Evolutionary conservation across 1,284 basidiomycete species (phyloP), one percentile per base, ranked within the genome.

Genomic region (Waitea zeae): DNA sequence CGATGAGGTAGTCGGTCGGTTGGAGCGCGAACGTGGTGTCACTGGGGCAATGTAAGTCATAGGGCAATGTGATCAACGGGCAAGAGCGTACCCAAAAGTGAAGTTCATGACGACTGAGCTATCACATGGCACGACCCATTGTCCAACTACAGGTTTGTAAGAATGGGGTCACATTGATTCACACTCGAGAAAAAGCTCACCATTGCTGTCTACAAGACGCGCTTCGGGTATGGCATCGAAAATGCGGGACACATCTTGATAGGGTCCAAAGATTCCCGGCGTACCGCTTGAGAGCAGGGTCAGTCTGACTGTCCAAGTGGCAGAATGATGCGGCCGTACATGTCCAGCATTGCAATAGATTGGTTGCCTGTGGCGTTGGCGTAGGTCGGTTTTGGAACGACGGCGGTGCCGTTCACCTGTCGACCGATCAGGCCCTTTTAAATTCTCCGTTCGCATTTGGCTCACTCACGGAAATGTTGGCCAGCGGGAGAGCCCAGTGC

Each of bases 71-170:
- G 6, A 6, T 14, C 15, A 7, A 17, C 39, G 15, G 30, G n/a
- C 12, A 18, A 41, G 1, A 12, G 37, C 66, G 35, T 42, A 77
- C 79, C 76, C 77, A 47, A 90, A 84, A 17, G 66, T 70, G 46
- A 89, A 81, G 1, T 74, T 58, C 43, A 92, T 65, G 0, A 68
- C 67, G 33, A 64, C 56, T 6, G 60, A 55, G 1, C 75, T 79
- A 40, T 75, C 63, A 46, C 87, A 92, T 3, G 87, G 87, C 3
- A 88, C 58, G 5, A 69, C 82, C 80, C 83, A 92, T 50, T 76
- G 75, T 1, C 87, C 87, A 34, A 46, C 71, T 68, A 31, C 33
- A 34, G 33, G 12, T 29, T 28, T 17, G 14, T 32, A 37, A 33
- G 11, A 26, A n/a, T 13, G n/a, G n/a, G n/a, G n/a, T n/a, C n/a